Percentiles rank a stretch among this genome's conserved stretches.
These are phyloP conservation scores for Penicillium egyptiacum DNA, from an alignment of 495 filamentous ascomycete genomes.

Conservation along the genomic window DNA sequence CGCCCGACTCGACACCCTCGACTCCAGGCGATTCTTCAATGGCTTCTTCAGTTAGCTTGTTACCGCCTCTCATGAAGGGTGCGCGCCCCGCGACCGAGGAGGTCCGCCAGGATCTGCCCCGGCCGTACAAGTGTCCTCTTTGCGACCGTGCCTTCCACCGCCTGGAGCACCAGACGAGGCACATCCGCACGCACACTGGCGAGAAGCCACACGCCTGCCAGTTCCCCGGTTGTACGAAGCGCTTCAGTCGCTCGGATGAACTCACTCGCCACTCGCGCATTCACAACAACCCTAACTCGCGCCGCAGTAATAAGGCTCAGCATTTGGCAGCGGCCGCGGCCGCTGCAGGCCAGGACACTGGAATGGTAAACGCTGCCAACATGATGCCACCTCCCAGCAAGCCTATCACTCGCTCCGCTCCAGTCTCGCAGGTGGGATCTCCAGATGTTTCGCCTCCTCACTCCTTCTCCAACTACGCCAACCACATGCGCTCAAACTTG, in stretches of 20 bases:
- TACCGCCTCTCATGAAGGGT: constrained; percentile 66
- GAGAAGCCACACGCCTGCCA: constrained; percentile 97
- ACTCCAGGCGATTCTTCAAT: constrained; percentile 49
- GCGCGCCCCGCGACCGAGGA: constrained; percentile 59
- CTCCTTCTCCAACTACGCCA: constrained; percentile 75
- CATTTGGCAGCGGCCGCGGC: constrained; percentile 58
- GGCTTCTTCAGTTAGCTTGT: constrained; percentile 66
- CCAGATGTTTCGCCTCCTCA: constrained; percentile 96
- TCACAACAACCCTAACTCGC: constrained; percentile 97
- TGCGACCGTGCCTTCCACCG: constrained; percentile 99
- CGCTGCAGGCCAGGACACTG: constrained; percentile 49
- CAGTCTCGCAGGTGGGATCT: constrained; percentile 81
- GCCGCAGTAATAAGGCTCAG: constrained; percentile 87
- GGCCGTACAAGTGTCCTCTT: constrained; percentile 96
- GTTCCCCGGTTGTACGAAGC: constrained; percentile 93
- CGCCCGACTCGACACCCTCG: constrained; percentile 34
- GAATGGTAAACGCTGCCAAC: constrained; percentile 52
- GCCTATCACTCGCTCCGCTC: constrained; percentile 80
- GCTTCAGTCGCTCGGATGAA: constrained; percentile 96
- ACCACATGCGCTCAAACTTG: constrained; percentile 60
- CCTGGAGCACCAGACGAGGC: constrained; percentile 94
- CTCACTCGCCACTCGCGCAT: constrained; percentile 96
- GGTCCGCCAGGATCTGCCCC: constrained; percentile 75
- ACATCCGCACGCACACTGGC: constrained; percentile 96
- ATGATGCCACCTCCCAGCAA: constrained; percentile 75